These are phyloP conservation scores for Echeveria elegans DNA, from an alignment of 164 flowering plant genomes.

Conservation along the genomic window DNA sequence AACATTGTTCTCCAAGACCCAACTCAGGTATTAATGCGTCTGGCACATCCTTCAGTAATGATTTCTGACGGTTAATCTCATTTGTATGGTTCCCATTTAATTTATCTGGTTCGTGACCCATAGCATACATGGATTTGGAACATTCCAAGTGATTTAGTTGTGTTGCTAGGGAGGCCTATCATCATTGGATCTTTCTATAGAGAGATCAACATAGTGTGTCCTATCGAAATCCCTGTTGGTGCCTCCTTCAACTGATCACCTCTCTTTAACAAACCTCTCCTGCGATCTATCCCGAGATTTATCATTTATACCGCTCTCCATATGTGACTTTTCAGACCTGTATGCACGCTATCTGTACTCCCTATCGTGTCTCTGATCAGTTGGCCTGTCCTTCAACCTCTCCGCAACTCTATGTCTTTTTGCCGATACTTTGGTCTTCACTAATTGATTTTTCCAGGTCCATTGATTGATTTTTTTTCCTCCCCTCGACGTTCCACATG, in stretches of 20 bases:
- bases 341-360: constrained; percentile 67
- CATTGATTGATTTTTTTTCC: constrained; percentile 23
- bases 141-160: too few species aligned
- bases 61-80: too few species aligned
- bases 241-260: constrained; percentile 69
- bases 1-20: too few species aligned
- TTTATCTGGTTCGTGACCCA: too few species aligned
- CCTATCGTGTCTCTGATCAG: constrained; percentile 69
- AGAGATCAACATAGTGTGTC: not conserved
- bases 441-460: constrained; percentile 45
- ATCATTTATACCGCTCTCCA: constrained; percentile 47
- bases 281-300: constrained; percentile 69
- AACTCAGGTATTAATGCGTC: too few species aligned
- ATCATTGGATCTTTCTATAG: not conserved
- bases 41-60: too few species aligned
- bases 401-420: constrained; percentile 41
- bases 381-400: constrained; percentile 61
- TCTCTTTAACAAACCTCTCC: constrained; percentile 80
- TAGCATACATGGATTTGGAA: too few species aligned
- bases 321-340: constrained; percentile 56
- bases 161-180: not conserved
- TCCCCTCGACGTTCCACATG: constrained; percentile 36
- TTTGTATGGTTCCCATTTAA: too few species aligned
- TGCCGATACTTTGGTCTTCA: constrained; percentile 41
- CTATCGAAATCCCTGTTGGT: constrained; percentile 57